These are phyloP conservation scores for Perilla frutescens DNA, from an alignment of 257 asterid species.

Conservation along the genomic window DNA sequence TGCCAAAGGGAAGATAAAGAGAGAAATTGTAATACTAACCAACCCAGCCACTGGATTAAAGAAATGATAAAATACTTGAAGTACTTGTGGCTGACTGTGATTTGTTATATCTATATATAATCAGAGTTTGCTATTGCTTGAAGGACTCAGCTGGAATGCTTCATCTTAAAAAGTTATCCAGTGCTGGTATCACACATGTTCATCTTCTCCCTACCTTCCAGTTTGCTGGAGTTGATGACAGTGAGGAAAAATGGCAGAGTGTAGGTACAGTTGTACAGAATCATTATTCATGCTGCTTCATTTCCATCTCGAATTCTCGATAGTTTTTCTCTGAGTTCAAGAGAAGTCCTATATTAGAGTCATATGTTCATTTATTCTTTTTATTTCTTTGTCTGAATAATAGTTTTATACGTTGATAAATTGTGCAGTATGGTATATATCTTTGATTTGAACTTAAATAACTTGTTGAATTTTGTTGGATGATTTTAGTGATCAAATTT, in stretches of 20 bases:
- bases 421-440: neutral
- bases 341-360: no score
- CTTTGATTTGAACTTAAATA: neutral
- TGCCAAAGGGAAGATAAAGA: constrained; percentile 7
- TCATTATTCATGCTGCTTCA: constrained; percentile 21
- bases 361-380: neutral
- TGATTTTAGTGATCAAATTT: constrained; percentile 3
- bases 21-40: neutral
- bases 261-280: constrained; percentile 68
- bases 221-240: constrained; percentile 88
- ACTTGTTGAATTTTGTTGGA: neutral
- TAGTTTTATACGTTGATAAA: constrained; percentile 6
- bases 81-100: constrained; percentile 9
- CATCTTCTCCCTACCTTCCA: constrained; percentile 94
- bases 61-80: constrained; percentile 21
- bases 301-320: constrained; percentile 8
- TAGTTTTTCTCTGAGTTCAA: constrained; percentile 14
- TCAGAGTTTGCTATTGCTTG: constrained; percentile 41
- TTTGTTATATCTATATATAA: constrained; percentile 10
- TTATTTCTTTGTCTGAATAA: neutral
- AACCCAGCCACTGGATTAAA: constrained; percentile 3
- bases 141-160: constrained; percentile 90
- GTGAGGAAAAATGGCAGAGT: constrained; percentile 76
- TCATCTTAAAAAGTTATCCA: constrained; percentile 78
- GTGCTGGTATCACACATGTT: constrained; percentile 84